Conservation (phyloP, 495 filamentous ascomycete species). For the Trichoderma gamsii region DNA sequence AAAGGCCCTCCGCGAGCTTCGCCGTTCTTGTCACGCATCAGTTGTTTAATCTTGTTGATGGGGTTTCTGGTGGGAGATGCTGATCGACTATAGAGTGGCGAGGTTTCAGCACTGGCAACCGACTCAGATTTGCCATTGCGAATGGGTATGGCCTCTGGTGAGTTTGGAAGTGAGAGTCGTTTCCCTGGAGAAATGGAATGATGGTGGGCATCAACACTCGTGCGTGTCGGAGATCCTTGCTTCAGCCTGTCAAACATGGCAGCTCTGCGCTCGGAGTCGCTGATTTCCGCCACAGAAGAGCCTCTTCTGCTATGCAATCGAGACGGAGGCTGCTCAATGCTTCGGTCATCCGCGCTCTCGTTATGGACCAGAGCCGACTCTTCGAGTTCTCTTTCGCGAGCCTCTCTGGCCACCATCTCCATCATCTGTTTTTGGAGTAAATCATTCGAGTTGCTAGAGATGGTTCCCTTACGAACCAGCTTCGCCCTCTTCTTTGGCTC, state of each 20-base stretch:
- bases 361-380: neutral
- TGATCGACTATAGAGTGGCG: conserved; percentile 35
- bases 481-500: conserved; percentile 15
- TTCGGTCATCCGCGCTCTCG: conserved; percentile 3
- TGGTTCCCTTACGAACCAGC: conserved; percentile 28
- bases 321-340: conserved; percentile 18
- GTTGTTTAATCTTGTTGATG: conserved; percentile 39
- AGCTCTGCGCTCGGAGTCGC: conserved; percentile 25
- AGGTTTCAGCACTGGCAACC: conserved; percentile 39
- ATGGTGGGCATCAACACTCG: conserved; percentile 35
- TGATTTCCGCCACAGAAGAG: conserved; percentile 32
- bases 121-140: conserved; percentile 30
- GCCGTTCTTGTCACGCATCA: conserved; percentile 42
- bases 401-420: conserved; percentile 54
- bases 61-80: conserved; percentile 41
- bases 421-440: conserved; percentile 64
- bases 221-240: conserved; percentile 25
- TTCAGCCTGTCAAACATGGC: conserved; percentile 16
- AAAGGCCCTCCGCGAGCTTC: conserved; percentile 25
- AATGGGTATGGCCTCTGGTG: conserved; percentile 29
- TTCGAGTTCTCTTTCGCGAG: conserved; percentile 31
- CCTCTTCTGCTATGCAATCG: conserved; percentile 25
- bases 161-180: conserved; percentile 32
- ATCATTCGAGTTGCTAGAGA: conserved; percentile 40
- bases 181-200: conserved; percentile 25